Conservation (phyloP, 2,329 filamentous ascomycete genomes). For the Neocatenulostroma microsporum region DNA sequence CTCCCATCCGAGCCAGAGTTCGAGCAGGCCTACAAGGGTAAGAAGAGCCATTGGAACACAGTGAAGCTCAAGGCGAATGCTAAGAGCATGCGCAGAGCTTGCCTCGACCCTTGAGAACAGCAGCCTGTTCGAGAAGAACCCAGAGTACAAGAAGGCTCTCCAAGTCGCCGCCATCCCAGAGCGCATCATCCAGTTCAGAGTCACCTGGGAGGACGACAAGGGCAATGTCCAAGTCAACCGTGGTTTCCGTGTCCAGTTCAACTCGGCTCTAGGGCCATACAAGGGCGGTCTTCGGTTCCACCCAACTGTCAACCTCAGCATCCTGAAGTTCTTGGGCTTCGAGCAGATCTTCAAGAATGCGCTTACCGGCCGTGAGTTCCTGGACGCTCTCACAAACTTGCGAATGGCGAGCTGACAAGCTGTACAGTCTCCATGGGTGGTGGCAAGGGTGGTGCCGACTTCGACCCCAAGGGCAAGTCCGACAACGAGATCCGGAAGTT, state of each 20-base stretch:
- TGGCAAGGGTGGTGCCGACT: constrained; percentile 96
- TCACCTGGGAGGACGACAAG: constrained; percentile 88
- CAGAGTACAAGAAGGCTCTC: constrained; percentile 88
- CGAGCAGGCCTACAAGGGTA: constrained; percentile 96
- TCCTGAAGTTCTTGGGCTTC: constrained; percentile 95
- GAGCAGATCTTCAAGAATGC: constrained; percentile 99
- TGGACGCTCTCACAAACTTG: not conserved
- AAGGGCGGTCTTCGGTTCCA: constrained; percentile 96
- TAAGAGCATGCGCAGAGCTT: constrained; percentile 57
- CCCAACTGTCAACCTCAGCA: constrained; percentile 69
- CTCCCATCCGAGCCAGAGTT: constrained; percentile 89
- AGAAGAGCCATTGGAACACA: constrained; percentile 24
- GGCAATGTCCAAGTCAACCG: constrained; percentile 84
- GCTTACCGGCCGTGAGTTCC: constrained; percentile 72
- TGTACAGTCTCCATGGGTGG: constrained; percentile 78
- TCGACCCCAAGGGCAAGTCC: constrained; percentile 97
- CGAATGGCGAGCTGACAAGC: constrained; percentile 1
- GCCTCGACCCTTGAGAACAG: constrained; percentile 90
- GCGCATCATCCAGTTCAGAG: constrained; percentile 93
- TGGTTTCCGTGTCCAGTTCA: constrained; percentile 96
- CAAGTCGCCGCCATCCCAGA: constrained; percentile 84
- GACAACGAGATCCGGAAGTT: constrained; percentile 97
- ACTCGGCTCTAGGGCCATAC: constrained; percentile 94
- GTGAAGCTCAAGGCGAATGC: not conserved
- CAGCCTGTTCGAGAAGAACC: constrained; percentile 85